Percentiles rank a stretch among this genome's conserved stretches.
Evolutionary conservation across 768 basidiomycete species (phyloP).

Genomic region (Wakefieldia striispora): DNA sequence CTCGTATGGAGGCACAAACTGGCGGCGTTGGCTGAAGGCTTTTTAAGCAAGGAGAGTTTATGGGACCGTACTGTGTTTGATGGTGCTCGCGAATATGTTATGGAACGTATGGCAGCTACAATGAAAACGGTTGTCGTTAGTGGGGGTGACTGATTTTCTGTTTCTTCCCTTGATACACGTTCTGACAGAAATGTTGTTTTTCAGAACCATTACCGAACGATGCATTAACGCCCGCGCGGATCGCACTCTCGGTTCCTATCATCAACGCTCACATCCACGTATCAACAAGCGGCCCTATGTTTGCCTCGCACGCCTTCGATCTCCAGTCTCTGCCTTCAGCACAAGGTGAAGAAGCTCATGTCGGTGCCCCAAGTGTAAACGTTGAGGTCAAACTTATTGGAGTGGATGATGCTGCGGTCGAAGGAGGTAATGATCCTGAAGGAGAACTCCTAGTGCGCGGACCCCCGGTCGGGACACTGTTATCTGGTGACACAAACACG

Average conservation of each 20-base stretch:
- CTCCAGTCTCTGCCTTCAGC: conserved; percentile 65
- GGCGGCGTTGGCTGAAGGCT: conserved; percentile 66
- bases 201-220: conserved; percentile 51
- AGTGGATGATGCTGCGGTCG: conserved; percentile 63
- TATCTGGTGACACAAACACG: conserved; percentile 30
- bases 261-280: conserved; percentile 63
- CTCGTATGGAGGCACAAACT: conserved; percentile 80
- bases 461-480: conserved; percentile 62
- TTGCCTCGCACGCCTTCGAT: conserved; percentile 83
- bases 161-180: not conserved
- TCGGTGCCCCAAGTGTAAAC: conserved; percentile 83
- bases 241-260: conserved; percentile 75
- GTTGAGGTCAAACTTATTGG: conserved; percentile 78
- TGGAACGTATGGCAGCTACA: conserved; percentile 60
- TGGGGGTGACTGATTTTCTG: conserved; percentile 50
- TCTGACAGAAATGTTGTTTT: not conserved
- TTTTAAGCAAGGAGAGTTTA: conserved; percentile 72
- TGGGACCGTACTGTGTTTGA: conserved; percentile 84
- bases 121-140: conserved; percentile 70
- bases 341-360: conserved; percentile 39
- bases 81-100: conserved; percentile 53
- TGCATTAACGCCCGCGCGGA: conserved; percentile 58
- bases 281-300: conserved; percentile 69
- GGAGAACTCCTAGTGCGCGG: conserved; percentile 67
- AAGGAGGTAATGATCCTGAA: conserved; percentile 61